Percentiles rank a stretch among this genome's conserved stretches.
These are phyloP conservation scores for Mycena haematopus DNA, from an alignment of 768 basidiomycete species.

Conservation along the genomic window DNA sequence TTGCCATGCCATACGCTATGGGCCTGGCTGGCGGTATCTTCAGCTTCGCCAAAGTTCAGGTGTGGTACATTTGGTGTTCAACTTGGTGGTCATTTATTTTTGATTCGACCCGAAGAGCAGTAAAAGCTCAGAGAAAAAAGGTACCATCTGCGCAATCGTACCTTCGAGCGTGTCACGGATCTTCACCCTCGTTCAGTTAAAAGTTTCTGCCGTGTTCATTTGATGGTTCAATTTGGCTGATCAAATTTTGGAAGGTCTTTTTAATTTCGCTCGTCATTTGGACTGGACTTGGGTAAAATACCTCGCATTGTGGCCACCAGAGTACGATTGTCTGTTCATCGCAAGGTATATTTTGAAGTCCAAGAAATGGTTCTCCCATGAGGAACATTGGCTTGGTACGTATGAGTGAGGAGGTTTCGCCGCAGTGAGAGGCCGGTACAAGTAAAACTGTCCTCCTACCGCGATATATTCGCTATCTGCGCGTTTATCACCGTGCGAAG, in stretches of 20 bases:
- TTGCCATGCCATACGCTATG: not conserved
- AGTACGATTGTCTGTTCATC: not conserved
- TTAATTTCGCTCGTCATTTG: too few species aligned
- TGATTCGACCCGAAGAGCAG: too few species aligned
- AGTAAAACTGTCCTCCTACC: not conserved
- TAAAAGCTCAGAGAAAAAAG: not conserved
- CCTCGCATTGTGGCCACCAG: too few species aligned
- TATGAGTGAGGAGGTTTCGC: too few species aligned
- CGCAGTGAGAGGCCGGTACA: not conserved
- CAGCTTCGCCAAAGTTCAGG: not conserved
- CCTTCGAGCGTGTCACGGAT: not conserved
- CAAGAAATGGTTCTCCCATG: not conserved
- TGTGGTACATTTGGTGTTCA: not conserved
- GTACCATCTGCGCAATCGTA: not conserved
- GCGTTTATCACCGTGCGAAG: conserved; percentile 23
- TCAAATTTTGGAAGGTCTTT: too few species aligned
- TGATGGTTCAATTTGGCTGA: too few species aligned
- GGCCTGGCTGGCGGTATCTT: not conserved
- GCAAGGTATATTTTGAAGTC: not conserved
- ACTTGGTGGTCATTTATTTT: too few species aligned
- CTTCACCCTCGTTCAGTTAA: not conserved
- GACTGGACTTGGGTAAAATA: too few species aligned
- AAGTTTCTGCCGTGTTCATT: too few species aligned
- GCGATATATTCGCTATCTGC: conserved; percentile 10
- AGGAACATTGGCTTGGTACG: too few species aligned